These are phyloP conservation scores for Kwoniella sp. DNA, from an alignment of 768 basidiomycete genomes.

Conservation along the genomic window DNA sequence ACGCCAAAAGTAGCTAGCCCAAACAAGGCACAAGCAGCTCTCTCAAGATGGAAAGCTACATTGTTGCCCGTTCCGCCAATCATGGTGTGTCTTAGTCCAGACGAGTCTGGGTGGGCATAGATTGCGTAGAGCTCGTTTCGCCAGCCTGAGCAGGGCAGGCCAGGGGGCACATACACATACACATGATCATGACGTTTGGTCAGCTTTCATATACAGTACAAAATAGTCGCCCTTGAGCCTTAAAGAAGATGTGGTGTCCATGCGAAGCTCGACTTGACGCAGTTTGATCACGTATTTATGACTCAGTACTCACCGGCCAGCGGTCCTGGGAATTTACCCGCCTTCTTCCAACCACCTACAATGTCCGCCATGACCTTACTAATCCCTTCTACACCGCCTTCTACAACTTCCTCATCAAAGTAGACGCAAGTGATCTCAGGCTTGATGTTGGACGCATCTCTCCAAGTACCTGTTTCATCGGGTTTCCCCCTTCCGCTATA, in stretches of 20 bases:
- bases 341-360: slow-evolving; percentile 51
- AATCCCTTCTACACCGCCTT: slow-evolving; percentile 38
- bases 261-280: neutral
- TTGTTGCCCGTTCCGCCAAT: slow-evolving; percentile 28
- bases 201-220: no score
- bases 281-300: neutral
- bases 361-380: slow-evolving; percentile 28
- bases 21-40: slow-evolving; percentile 83
- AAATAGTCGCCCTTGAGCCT: no score
- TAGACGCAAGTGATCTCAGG: slow-evolving; percentile 61
- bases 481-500: slow-evolving; percentile 6
- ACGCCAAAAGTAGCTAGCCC: slow-evolving; percentile 89
- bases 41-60: slow-evolving; percentile 79
- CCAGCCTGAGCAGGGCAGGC: slow-evolving; percentile 75
- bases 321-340: slow-evolving; percentile 51
- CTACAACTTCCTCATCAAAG: slow-evolving; percentile 34
- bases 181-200: no score
- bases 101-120: slow-evolving; percentile 51
- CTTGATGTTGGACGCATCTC: slow-evolving; percentile 35
- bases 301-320: slow-evolving; percentile 49
- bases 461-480: slow-evolving; percentile 34
- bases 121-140: slow-evolving; percentile 74
- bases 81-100: slow-evolving; percentile 18
- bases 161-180: neutral
- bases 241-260: no score